Evolutionary conservation across 768 basidiomycete species (phyloP), one percentile per base, ranked within the genome.

Genomic region (Hygrophoropsis aurantiaca): DNA sequence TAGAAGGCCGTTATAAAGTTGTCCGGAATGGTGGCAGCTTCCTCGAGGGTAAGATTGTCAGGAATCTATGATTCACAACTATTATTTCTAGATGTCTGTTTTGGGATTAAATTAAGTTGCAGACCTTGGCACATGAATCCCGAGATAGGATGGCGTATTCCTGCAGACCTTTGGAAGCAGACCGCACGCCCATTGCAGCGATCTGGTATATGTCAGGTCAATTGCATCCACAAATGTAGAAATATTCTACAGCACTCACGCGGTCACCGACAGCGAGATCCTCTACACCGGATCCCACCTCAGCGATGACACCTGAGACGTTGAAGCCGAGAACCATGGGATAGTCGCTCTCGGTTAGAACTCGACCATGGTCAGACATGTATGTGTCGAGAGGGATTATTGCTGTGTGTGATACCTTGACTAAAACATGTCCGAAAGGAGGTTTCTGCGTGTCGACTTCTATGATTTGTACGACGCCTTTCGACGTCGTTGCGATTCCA

Each of bases 311-410:
- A 11, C 77, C 75, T 26, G 71, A 58, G 30, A 59, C 64, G 48
- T 61, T 70, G 47, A 70, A 61, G 2, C 75, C 75, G 11, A 74
- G 46, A 4, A 66, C 57, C 11, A 60, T 36, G 6, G 76, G 76
- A 46, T 68, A 72, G 23, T 53, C 41, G 10, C 48, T 42, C 3
- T 59, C 56, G 3, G 49, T 39, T 7, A 70, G 58, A 16, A 39
- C 51, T 37, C 58, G 62, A 16, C 65, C 71, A 6, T 60, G 52
- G 47, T 75, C 75, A 10, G 58, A 58, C 27, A 65, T 54, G 53
- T 74, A 75, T 1, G 64, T 61, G 48, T 77, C 75, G 45, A 71
- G 66, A 2, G 74, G 59, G 27, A 69, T 65, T 59, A 77, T 60
- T 13, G 71, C 55, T 2, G 69, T 64, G 46, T 72, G 75, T 33